Evolutionary conservation across 2,329 filamentous ascomycete species (phyloP).

Genomic region (Zalaria obscura): DNA sequence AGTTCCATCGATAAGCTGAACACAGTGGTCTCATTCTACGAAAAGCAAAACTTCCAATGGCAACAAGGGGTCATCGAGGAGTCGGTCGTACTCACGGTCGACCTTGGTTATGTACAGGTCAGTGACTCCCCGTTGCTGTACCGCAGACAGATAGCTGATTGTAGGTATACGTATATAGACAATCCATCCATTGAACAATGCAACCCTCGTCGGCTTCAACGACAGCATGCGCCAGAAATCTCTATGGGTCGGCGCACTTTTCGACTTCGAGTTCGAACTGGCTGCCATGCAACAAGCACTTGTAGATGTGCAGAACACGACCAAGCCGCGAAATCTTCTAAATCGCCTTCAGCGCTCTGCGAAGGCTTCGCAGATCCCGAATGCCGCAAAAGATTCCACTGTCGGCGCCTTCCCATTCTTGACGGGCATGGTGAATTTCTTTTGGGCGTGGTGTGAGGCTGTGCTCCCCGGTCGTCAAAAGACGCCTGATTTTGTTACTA

Average conservation of each 20-base stretch:
- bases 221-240: not conserved
- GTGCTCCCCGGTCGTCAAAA: not conserved
- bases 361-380: slow-evolving; percentile 3
- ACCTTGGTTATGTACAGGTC: not conserved
- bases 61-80: not conserved
- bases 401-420: slow-evolving; percentile 8
- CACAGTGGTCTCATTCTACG: not conserved
- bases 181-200: slow-evolving; percentile 32
- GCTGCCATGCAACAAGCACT: slow-evolving; percentile 7
- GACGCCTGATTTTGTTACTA: not conserved
- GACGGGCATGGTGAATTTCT: slow-evolving; percentile 1
- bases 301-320: not conserved
- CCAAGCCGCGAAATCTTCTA: slow-evolving; percentile 5
- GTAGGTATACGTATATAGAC: slow-evolving; percentile 13
- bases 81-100: not conserved
- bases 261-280: slow-evolving; percentile 6
- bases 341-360: slow-evolving; percentile 11
- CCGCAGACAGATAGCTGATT: not conserved
- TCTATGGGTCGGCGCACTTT: slow-evolving; percentile 4
- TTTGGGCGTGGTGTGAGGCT: not conserved
- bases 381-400: slow-evolving; percentile 6
- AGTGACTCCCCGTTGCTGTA: not conserved
- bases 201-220: slow-evolving; percentile 21
- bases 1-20: not conserved
- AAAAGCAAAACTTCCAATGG: not conserved